These are phyloP conservation scores for Umbelopsis isabellina DNA, from an alignment of 192 early-diverging fungal species.

Conservation along the genomic window DNA sequence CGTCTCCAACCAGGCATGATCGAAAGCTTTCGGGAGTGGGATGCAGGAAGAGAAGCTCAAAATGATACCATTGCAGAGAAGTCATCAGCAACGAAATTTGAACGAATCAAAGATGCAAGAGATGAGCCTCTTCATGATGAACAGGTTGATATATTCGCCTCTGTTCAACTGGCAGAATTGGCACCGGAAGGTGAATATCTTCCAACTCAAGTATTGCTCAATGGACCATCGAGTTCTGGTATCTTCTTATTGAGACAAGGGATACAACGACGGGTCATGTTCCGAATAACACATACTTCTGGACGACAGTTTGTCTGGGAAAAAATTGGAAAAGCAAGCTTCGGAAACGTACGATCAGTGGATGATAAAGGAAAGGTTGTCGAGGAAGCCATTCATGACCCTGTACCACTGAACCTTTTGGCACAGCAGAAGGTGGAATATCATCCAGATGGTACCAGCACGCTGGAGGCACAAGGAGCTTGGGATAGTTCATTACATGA, in stretches of 20 bases:
- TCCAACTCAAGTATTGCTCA: constrained; percentile 55
- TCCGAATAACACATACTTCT: constrained; percentile 69
- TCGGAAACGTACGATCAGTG: constrained; percentile 52
- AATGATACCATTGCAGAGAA: constrained; percentile 6
- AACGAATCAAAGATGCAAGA: constrained; percentile 18
- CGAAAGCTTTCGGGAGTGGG: constrained; percentile 54
- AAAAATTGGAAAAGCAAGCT: constrained; percentile 42
- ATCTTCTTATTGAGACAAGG: constrained; percentile 75
- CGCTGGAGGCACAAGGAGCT: constrained; percentile 55
- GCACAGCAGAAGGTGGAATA: constrained; percentile 52
- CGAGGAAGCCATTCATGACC: constrained; percentile 52
- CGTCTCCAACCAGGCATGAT: constrained; percentile 41
- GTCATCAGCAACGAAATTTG: not conserved
- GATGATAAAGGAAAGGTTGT: constrained; percentile 64
- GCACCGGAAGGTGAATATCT: constrained; percentile 62
- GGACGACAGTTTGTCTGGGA: constrained; percentile 65
- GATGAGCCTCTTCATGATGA: constrained; percentile 64
- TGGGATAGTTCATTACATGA: constrained; percentile 83
- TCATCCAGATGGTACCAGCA: constrained; percentile 65
- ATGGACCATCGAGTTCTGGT: constrained; percentile 46
- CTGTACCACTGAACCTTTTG: constrained; percentile 49
- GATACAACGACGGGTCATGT: constrained; percentile 67
- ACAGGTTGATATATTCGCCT: constrained; percentile 68
- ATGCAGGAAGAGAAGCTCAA: constrained; percentile 46
- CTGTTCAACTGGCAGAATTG: constrained; percentile 70